Evolutionary conservation across 768 basidiomycete genomes (phyloP).

Genomic region (Amanita thiersii): DNA sequence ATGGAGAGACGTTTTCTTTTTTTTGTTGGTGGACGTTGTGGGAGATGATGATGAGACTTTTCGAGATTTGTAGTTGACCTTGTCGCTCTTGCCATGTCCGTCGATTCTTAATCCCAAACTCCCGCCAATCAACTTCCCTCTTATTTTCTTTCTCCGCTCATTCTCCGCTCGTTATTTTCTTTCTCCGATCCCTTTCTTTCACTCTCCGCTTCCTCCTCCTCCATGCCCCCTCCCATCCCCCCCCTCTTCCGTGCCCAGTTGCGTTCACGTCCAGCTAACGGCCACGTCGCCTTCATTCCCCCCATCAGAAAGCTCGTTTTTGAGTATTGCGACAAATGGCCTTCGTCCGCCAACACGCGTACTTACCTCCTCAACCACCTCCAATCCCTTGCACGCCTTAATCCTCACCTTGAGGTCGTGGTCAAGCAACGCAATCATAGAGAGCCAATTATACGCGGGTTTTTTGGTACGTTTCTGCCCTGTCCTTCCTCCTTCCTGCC

Average conservation of each 20-base stretch:
- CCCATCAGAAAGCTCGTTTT: conserved; percentile 82
- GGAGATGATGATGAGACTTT: conserved; percentile 19
- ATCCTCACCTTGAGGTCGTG: conserved; percentile 83
- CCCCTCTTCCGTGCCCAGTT: conserved; percentile 36
- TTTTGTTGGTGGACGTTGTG: conserved; percentile 30
- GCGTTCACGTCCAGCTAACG: conserved; percentile 62
- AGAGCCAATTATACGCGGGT: conserved; percentile 77
- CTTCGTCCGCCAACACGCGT: conserved; percentile 66
- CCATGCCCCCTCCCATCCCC: conserved; percentile 11
- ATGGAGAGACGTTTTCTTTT: conserved; percentile 57
- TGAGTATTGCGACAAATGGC: conserved; percentile 81
- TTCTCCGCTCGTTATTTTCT: conserved; percentile 4
- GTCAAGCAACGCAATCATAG: conserved; percentile 66
- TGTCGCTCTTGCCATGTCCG: conserved; percentile 68
- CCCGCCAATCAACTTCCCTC: neutral
- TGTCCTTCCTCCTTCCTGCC: conserved; percentile 10
- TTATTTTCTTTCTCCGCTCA: conserved; percentile 2
- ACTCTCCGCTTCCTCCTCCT: conserved; percentile 8
- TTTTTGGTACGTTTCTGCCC: conserved; percentile 53
- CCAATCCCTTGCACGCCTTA: conserved; percentile 53
- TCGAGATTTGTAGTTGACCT: conserved; percentile 43
- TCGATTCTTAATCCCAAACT: neutral
- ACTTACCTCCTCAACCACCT: conserved; percentile 59
- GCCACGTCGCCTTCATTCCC: conserved; percentile 66
- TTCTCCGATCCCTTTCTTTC: conserved; percentile 9